Base-by-base conservation (phyloP, 140 eudicot genomes). In the Cichorium intybus region DNA sequence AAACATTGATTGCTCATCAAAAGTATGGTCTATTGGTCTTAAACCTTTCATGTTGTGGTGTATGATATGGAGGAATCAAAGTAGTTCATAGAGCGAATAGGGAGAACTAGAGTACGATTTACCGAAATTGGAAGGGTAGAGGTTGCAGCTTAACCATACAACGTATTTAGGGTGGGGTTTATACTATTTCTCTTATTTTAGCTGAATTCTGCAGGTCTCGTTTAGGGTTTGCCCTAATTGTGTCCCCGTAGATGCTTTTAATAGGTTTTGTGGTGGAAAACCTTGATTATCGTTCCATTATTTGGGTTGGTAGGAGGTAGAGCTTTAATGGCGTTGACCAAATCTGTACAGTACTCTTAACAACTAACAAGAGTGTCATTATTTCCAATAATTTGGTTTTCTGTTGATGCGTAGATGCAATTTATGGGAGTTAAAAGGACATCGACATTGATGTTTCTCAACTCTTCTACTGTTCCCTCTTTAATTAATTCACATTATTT, bases 281-380 rank as follows among this genome's bases (percentile, higher is more conserved):
- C 48, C 4, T 60, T 58, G 59, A 24, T 24, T 4, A 24, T 4
- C 34, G 7, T 24, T 5, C 39, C 22, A 14, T 18, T 60, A 11
- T 12, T 60, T 60, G 53, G 24, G 8, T 7, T 56, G 45, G 45
- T 21, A 11, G 51, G 21, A 35, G 16, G 56, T 35, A 16, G 43
- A 48, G 74, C 41, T 41, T 56, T 56, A 31, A 47, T 58, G 53
- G 50, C 21, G 53, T 68, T 56, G 56, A 46, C 52, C 43, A 33
- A 65, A 27, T 16, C 15, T 43, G 33, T 61, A 22, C 15, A 24
- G 33, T 61, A 22, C 37, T 39, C 53, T 39, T 41, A 31, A 37
- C 46, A 37, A n/a, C n/a, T n/a, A n/a, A n/a, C 46, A 7, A 57
- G 22, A 34, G 12, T 60, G 23, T 62, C 34, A 26, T 62, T 49